Evolutionary conservation across 208 protist species (phyloP).

Genomic region (Wallacemonas sp.): DNA sequence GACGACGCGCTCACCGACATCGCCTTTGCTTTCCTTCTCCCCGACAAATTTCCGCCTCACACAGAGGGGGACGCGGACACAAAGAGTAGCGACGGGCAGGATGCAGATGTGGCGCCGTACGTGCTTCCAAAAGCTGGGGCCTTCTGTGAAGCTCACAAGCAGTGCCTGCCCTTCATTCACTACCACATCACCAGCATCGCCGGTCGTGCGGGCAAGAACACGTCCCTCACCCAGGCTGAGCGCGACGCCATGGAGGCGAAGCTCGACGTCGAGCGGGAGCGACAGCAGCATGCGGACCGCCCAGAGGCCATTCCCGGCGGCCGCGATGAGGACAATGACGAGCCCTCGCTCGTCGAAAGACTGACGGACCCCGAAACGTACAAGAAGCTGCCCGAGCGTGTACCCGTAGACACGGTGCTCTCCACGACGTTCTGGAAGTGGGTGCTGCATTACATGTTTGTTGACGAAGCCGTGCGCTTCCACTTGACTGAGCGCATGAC

Average conservation of each 20-base stretch:
- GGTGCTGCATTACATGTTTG: slow-evolving; percentile 4
- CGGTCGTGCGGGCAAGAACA: background rate
- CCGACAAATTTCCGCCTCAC: background rate
- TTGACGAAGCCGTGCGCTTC: slow-evolving; percentile 2
- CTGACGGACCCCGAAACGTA: background rate
- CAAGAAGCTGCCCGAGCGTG: background rate
- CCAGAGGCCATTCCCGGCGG: background rate
- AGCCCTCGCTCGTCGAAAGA: background rate
- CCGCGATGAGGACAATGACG: background rate
- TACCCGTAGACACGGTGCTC: slow-evolving; percentile 1
- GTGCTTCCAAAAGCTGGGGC: slow-evolving; percentile 16
- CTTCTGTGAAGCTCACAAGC: slow-evolving; percentile 27
- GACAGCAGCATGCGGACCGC: background rate
- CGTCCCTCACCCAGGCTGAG: background rate
- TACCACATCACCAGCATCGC: slow-evolving; percentile 25
- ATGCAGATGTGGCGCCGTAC: no score
- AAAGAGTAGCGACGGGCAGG: no score
- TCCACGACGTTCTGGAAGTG: slow-evolving; percentile 5
- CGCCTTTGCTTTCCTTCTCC: slow-evolving; percentile 19
- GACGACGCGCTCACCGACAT: slow-evolving; percentile 16
- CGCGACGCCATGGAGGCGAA: background rate
- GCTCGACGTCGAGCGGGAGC: background rate
- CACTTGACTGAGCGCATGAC: slow-evolving; percentile 4
- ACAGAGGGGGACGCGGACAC: background rate
- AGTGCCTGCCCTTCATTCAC: slow-evolving; percentile 24